Percentiles rank a stretch among this genome's conserved stretches.
phyloP scores from a whole-genome alignment of 1,139 yeast species.

The Protomyces gravidus region DNA sequence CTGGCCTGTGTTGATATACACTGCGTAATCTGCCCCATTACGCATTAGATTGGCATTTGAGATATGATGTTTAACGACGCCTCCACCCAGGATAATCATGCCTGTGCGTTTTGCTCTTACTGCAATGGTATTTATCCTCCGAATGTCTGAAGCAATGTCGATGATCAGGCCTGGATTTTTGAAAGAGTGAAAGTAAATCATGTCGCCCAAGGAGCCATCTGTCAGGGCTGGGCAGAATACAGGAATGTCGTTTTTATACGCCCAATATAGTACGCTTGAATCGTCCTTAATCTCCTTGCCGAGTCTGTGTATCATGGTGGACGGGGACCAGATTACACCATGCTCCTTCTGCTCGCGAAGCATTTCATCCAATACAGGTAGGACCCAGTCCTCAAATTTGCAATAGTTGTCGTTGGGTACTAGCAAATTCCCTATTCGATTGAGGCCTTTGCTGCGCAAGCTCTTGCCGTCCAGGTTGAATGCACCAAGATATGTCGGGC shows the following conservation, averaged over 20 bases:
- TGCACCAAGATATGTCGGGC: constrained; percentile 93
- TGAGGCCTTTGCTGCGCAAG: constrained; percentile 90
- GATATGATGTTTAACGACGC: constrained; percentile 91
- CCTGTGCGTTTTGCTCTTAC: constrained; percentile 97
- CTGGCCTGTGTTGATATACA: constrained; percentile 94
- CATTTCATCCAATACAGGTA: constrained; percentile 82
- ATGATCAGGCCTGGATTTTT: constrained; percentile 86
- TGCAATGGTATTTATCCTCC: constrained; percentile 83
- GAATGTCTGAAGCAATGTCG: constrained; percentile 90
- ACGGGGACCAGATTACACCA: constrained; percentile 81
- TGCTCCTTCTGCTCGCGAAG: constrained; percentile 82
- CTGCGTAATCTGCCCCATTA: constrained; percentile 98
- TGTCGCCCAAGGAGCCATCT: constrained; percentile 97
- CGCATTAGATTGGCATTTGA: constrained; percentile 98
- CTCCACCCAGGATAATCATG: constrained; percentile 95
- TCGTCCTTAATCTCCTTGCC: constrained; percentile 96
- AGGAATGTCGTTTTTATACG: constrained; percentile 92
- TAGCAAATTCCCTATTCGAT: constrained; percentile 90
- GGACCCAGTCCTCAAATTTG: constrained; percentile 96
- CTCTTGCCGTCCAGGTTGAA: constrained; percentile 73
- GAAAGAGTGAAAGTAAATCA: constrained; percentile 97
- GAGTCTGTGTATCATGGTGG: constrained; percentile 80
- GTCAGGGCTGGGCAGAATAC: constrained; percentile 95
- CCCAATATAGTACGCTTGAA: constrained; percentile 93
- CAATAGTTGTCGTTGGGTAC: constrained; percentile 98